phyloP scores from a whole-genome alignment of 2,329 filamentous ascomycete species.

The Colletotrichum falcatum region DNA sequence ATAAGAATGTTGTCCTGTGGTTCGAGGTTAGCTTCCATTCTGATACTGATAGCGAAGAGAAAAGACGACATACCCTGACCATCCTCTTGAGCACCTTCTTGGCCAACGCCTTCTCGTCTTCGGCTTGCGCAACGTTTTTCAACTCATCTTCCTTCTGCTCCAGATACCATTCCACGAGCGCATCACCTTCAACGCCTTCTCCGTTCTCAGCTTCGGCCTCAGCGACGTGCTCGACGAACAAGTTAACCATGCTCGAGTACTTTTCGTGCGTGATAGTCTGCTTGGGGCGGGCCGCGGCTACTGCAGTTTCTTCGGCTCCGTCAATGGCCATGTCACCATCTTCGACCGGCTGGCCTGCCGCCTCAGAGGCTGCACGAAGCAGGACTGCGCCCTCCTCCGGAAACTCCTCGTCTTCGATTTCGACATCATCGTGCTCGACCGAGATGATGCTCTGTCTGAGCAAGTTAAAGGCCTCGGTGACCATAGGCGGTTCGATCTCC shows the following conservation, averaged over 20 bases:
- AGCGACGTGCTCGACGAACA: constrained; percentile 84
- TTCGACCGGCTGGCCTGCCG: constrained; percentile 58
- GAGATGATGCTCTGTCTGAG: constrained; percentile 96
- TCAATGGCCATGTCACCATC: constrained; percentile 59
- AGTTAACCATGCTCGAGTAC: constrained; percentile 90
- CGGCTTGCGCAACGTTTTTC: constrained; percentile 60
- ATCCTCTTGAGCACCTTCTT: constrained; percentile 93
- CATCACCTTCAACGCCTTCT: constrained; percentile 87
- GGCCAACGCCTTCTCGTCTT: constrained; percentile 81
- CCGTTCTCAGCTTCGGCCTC: constrained; percentile 81
- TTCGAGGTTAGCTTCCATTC: constrained; percentile 52
- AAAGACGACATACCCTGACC: constrained; percentile 74
- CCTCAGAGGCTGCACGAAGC: constrained; percentile 53
- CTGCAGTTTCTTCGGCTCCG: constrained; percentile 51
- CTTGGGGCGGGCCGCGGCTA: constrained; percentile 65
- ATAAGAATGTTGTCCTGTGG: constrained; percentile 86
- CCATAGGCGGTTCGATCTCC: constrained; percentile 86
- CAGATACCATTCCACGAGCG: constrained; percentile 88
- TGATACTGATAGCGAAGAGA: constrained; percentile 57
- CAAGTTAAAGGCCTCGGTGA: constrained; percentile 91
- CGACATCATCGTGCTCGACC: constrained; percentile 97
- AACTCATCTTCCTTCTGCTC: constrained; percentile 91
- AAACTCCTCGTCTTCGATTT: constrained; percentile 80
- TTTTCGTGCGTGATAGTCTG: constrained; percentile 96
- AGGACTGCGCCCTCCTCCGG: constrained; percentile 61